Evolutionary conservation across 2,329 filamentous ascomycete species (phyloP).

Genomic region (Fusarium metavorans): DNA sequence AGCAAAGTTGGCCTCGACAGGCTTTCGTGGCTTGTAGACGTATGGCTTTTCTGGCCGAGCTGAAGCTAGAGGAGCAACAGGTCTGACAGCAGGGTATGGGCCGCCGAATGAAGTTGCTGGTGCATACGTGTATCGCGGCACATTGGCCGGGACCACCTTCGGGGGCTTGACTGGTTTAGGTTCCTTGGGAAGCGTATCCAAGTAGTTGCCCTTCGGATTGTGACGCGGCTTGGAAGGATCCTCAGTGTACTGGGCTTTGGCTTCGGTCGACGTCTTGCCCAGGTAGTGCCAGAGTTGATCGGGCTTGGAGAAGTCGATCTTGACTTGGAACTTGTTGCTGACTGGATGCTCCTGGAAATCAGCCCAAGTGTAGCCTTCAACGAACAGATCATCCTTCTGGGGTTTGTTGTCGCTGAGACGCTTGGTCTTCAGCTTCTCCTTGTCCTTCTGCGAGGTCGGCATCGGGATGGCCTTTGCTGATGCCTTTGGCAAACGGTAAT

Average conservation of each 20-base stretch:
- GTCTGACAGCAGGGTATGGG: slow-evolving; percentile 6
- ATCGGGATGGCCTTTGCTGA: slow-evolving; percentile 79
- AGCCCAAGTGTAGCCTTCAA: slow-evolving; percentile 77
- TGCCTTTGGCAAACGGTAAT: slow-evolving; percentile 79
- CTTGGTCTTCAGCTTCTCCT: slow-evolving; percentile 76
- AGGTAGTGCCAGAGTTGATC: slow-evolving; percentile 92
- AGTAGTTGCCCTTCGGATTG: slow-evolving; percentile 77
- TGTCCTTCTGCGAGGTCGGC: slow-evolving; percentile 71
- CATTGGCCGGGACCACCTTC: slow-evolving; percentile 50
- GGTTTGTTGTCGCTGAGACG: slow-evolving; percentile 72
- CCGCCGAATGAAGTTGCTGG: slow-evolving; percentile 15
- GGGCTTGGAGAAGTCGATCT: slow-evolving; percentile 77
- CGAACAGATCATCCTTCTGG: slow-evolving; percentile 74
- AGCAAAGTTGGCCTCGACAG: slow-evolving; percentile 42
- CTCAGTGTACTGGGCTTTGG: slow-evolving; percentile 90
- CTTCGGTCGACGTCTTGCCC: slow-evolving; percentile 86
- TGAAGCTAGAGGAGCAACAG: not conserved
- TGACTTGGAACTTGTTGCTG: slow-evolving; percentile 70
- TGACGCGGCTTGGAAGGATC: slow-evolving; percentile 71
- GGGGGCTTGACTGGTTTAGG: slow-evolving; percentile 49
- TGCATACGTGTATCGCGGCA: slow-evolving; percentile 45
- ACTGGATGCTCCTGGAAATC: slow-evolving; percentile 79
- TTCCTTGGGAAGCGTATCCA: slow-evolving; percentile 75
- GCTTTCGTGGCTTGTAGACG: slow-evolving; percentile 63
- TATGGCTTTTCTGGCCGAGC: slow-evolving; percentile 60